Conservation (phyloP, 805 yeast species). For the Zygoascus flipseniorum region DNA sequence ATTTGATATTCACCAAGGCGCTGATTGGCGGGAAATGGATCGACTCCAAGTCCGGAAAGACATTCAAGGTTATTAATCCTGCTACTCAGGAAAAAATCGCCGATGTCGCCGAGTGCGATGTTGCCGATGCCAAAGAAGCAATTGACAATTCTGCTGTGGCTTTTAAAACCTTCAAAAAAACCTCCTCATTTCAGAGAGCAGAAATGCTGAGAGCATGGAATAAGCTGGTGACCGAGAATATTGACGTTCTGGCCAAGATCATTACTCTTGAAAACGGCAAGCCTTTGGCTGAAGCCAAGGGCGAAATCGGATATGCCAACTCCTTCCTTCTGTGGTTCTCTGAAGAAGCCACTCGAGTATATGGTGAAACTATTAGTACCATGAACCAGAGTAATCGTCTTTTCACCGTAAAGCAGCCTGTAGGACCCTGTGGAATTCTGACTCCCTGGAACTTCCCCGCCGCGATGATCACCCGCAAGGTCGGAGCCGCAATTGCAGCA, state of each 20-base stretch:
- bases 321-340: constrained; percentile 80
- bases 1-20: not conserved
- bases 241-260: constrained; percentile 54
- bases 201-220: constrained; percentile 45
- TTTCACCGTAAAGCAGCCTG: constrained; percentile 57
- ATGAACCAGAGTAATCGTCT: constrained; percentile 39
- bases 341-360: constrained; percentile 46
- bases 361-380: constrained; percentile 53
- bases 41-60: constrained; percentile 21
- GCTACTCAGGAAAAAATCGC: constrained; percentile 48
- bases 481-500: constrained; percentile 70
- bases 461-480: constrained; percentile 66
- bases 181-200: constrained; percentile 51
- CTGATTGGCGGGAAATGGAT: constrained; percentile 3
- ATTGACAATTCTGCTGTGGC: constrained; percentile 48
- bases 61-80: constrained; percentile 71
- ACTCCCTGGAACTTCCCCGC: constrained; percentile 83
- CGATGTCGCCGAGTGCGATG: constrained; percentile 31
- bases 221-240: constrained; percentile 45
- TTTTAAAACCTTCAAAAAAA: constrained; percentile 42
- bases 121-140: constrained; percentile 44
- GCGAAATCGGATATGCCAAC: constrained; percentile 60
- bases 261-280: constrained; percentile 69
- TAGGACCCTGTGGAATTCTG: constrained; percentile 68
- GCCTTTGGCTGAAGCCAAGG: constrained; percentile 55